Evolutionary conservation across 331 rosid genomes (phyloP).

Genomic region (Malus hybrid): DNA sequence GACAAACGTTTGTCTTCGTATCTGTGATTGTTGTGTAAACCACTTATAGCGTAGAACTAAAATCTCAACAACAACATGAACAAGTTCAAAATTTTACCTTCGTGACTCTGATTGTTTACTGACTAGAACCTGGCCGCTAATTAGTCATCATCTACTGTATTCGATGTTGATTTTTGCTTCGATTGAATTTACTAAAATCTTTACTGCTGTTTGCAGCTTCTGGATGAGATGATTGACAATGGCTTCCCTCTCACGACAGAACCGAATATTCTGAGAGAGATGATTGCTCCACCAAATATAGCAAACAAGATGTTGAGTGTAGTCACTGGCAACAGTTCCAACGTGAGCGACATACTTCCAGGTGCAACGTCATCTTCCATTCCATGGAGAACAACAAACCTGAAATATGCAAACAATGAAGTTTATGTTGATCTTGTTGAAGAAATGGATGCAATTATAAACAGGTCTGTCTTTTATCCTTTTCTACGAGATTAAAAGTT

Average conservation of each 20-base stretch:
- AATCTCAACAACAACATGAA: not conserved
- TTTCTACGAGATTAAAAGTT: not conserved
- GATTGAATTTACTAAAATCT: not conserved
- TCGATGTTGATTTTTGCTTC: not conserved
- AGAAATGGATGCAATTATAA: slow-evolving; percentile 80
- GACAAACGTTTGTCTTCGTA: not conserved
- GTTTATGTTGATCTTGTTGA: slow-evolving; percentile 87
- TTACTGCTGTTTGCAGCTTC: slow-evolving; percentile 42
- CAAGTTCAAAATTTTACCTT: not conserved
- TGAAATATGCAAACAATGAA: slow-evolving; percentile 76
- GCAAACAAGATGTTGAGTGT: slow-evolving; percentile 88
- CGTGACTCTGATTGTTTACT: not conserved
- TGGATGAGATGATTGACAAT: slow-evolving; percentile 98
- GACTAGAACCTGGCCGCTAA: not conserved
- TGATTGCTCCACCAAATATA: slow-evolving; percentile 91
- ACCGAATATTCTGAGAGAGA: slow-evolving; percentile 79
- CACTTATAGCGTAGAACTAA: not conserved
- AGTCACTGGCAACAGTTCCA: slow-evolving; percentile 87
- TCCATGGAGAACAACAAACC: slow-evolving; percentile 78
- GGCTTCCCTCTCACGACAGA: slow-evolving; percentile 97
- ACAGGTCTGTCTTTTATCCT: slow-evolving; percentile 36
- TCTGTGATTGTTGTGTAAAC: not conserved
- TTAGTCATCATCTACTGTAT: not conserved
- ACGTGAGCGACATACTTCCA: slow-evolving; percentile 78
- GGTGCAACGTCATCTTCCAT: slow-evolving; percentile 69